phyloP scores from a whole-genome alignment of 1,284 basidiomycete species.

The Tilletia indica region DNA sequence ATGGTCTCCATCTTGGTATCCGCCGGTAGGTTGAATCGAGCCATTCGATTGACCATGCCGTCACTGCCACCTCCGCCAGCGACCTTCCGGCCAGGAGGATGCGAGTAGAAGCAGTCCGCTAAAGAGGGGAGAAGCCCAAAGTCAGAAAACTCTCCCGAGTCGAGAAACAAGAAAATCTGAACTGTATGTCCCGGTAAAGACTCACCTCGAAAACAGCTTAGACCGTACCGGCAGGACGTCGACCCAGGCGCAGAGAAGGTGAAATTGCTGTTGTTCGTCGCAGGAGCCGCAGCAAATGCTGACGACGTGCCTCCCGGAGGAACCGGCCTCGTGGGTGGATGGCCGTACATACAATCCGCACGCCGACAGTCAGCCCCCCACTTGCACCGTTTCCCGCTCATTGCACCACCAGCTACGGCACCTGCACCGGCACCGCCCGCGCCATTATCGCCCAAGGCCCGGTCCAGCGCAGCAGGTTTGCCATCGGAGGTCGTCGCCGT shows the following conservation, averaged over 20 bases:
- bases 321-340: background rate
- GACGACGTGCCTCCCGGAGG: no score
- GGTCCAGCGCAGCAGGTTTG: conserved; percentile 14
- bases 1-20: conserved; percentile 10
- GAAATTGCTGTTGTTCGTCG: background rate
- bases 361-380: conserved; percentile 5
- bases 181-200: background rate
- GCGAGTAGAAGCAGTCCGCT: conserved; percentile 15
- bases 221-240: conserved; percentile 6
- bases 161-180: background rate
- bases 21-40: background rate
- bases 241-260: background rate
- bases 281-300: background rate
- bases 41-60: conserved; percentile 15
- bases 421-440: no score
- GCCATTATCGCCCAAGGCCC: background rate
- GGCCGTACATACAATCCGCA: conserved; percentile 6
- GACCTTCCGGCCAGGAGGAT: conserved; percentile 1
- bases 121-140: background rate
- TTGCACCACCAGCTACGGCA: background rate
- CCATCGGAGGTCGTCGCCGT: background rate
- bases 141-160: background rate
- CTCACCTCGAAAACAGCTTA: conserved; percentile 9
- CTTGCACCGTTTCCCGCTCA: conserved; percentile 15
- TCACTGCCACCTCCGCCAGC: background rate